These are phyloP conservation scores for Aspergillus pseudonomiae DNA, from an alignment of 2,329 filamentous ascomycete genomes.

Conservation along the genomic window DNA sequence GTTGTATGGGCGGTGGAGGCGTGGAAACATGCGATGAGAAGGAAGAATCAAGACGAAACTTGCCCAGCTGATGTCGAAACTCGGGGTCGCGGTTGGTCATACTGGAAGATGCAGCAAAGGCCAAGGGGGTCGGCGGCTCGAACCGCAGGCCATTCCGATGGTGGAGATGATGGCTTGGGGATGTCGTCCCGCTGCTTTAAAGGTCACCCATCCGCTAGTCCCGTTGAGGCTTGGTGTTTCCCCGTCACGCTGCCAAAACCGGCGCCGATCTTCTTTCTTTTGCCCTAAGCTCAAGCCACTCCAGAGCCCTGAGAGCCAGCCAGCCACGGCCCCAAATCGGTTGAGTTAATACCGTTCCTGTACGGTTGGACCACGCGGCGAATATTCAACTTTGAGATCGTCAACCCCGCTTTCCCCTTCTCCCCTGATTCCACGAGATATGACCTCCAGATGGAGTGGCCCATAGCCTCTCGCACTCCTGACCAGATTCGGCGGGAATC, in stretches of 20 bases:
- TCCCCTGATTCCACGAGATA: neutral
- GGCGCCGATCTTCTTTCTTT: neutral
- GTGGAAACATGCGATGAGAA: conserved; percentile 2
- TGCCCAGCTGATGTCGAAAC: conserved; percentile 27
- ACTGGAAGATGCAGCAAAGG: conserved; percentile 16
- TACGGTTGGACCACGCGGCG: neutral
- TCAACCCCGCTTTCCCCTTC: neutral
- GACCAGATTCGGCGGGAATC: neutral
- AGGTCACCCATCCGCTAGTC: neutral
- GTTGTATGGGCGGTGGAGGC: conserved; percentile 2
- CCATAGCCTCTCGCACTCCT: neutral
- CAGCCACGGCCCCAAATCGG: neutral
- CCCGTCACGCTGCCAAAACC: neutral
- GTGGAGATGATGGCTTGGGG: conserved; percentile 9
- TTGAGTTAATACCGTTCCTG: neutral
- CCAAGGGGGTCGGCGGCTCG: conserved; percentile 28
- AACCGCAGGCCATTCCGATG: conserved; percentile 34
- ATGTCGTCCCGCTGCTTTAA: neutral
- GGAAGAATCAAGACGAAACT: conserved; percentile 25
- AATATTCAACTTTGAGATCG: neutral
- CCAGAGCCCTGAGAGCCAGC: neutral
- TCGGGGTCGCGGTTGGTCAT: conserved; percentile 28
- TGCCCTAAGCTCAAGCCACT: neutral
- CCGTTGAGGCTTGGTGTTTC: neutral
- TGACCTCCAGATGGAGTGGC: neutral